These are phyloP conservation scores for Linderniella brevidens DNA, from an alignment of 257 asterid genomes.

Conservation along the genomic window DNA sequence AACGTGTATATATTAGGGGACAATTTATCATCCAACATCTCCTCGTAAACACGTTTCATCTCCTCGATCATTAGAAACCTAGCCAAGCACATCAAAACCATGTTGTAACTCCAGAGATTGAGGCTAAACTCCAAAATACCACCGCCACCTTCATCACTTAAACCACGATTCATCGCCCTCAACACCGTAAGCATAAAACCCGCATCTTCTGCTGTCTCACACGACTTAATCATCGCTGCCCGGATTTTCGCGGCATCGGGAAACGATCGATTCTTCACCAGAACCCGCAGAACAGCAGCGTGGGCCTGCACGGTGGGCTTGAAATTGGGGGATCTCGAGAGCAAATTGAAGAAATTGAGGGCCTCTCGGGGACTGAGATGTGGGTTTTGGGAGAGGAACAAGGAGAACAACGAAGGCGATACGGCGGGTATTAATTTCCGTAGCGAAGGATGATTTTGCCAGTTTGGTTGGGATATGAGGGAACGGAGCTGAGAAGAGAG, in stretches of 20 bases:
- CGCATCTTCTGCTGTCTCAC: constrained; percentile 29
- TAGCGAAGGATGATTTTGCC: constrained; percentile 51
- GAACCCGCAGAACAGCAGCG: constrained; percentile 31
- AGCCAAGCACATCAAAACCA: constrained; percentile 38
- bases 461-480: constrained; percentile 35
- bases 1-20: constrained; percentile 58
- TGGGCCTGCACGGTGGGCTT: constrained; percentile 31
- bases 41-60: constrained; percentile 39
- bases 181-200: constrained; percentile 19
- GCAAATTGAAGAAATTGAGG: constrained; percentile 26
- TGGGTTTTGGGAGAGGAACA: constrained; percentile 34
- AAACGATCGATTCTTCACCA: constrained; percentile 25
- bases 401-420: constrained; percentile 34
- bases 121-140: constrained; percentile 31
- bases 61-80: constrained; percentile 38
- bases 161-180: constrained; percentile 27
- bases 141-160: constrained; percentile 7
- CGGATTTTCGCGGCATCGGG: constrained; percentile 30
- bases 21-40: constrained; percentile 46
- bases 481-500: constrained; percentile 25
- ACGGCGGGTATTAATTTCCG: constrained; percentile 31
- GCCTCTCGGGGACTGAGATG: constrained; percentile 47
- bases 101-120: constrained; percentile 37
- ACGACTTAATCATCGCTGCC: constrained; percentile 35
- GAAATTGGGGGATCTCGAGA: constrained; percentile 30